Evolutionary conservation across 1,139 yeast genomes (phyloP), one percentile per base, ranked within the genome.

Genomic region (Torulaspora pretoriensis): DNA sequence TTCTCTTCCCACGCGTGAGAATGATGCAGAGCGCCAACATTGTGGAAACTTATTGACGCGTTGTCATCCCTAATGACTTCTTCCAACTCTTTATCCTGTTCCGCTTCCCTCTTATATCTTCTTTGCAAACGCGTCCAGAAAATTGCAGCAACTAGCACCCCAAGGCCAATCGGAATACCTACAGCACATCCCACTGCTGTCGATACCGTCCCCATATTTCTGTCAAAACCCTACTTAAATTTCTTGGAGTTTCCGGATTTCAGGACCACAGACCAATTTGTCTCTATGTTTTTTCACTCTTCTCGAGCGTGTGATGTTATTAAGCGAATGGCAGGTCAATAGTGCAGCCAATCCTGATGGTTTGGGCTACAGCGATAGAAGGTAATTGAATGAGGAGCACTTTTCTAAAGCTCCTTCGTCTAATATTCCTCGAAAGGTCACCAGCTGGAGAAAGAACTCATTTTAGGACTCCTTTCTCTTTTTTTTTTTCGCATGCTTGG

Each of bases 131-230:
- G 63, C 19, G 55, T 43, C 69, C 71, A 70, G 44, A 71, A 67
- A 13, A 51, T 50, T 3, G 59, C 25, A 0, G 70, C 67, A 2
- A 69, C 59, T 0, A 65, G 24, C 1, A 70, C 22, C 2, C 71
- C 71, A 6, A 72, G 47, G 6, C 63, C 68, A 13, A 67, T 53
- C 1, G 79, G 78, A 22, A 74, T 63, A 25, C 77, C 78, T 4
- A 74, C 73, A 3, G 78, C 75, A 50, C 73, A 68, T 1, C 77
- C 77, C 2, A 73, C 78, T 2, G 77, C 74, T n/a, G 68, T 47
- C 6, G 69, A 63, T 1, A 72, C 68, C 3, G 57, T 51, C 29
- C 51, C 53, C 38, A 49, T 56, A 17, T 13, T 12, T 13, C 10
- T 3, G 17, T 28, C 25, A 22, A 24, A 13, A 13, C 28, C 17